Percentiles rank a stretch among this genome's conserved stretches.
These are phyloP conservation scores for Eucalyptus microcorys DNA, from an alignment of 345 rosid species.

Conservation along the genomic window DNA sequence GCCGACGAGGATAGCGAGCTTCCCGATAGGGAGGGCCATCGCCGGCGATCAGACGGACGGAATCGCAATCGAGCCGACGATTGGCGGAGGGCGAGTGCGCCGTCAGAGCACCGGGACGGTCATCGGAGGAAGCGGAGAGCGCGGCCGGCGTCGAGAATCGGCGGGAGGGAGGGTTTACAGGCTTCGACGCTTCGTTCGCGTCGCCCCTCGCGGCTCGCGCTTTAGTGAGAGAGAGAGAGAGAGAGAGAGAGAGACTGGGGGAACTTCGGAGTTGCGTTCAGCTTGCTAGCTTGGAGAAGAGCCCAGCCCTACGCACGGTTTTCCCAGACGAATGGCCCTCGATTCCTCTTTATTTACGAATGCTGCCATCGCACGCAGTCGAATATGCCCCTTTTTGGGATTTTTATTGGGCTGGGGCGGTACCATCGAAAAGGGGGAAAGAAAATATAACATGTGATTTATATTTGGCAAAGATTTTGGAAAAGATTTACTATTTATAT, in stretches of 20 bases:
- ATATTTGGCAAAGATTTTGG: background rate
- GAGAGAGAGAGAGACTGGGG: background rate
- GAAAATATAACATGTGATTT: background rate
- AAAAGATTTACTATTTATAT: too few relatives aligned
- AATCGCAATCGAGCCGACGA: background rate
- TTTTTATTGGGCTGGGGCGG: background rate
- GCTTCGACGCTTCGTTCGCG: background rate
- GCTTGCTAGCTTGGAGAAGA: background rate
- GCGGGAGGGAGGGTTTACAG: background rate
- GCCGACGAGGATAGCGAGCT: slow-evolving; percentile 43
- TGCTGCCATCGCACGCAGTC: background rate
- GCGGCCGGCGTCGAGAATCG: background rate
- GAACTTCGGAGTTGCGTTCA: background rate
- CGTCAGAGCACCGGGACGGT: background rate
- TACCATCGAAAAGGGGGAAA: background rate
- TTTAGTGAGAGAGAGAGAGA: background rate
- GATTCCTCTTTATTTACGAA: background rate
- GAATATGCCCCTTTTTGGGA: background rate
- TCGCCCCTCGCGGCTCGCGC: background rate
- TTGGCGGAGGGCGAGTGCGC: background rate
- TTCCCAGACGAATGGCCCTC: background rate
- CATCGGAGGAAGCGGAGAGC: background rate
- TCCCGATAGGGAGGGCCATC: slow-evolving; percentile 54
- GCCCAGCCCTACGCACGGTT: background rate
- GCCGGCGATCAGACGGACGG: background rate